Base-by-base conservation (phyloP, 2,329 filamentous ascomycete species). In the Zasmidium citrigriseum region DNA sequence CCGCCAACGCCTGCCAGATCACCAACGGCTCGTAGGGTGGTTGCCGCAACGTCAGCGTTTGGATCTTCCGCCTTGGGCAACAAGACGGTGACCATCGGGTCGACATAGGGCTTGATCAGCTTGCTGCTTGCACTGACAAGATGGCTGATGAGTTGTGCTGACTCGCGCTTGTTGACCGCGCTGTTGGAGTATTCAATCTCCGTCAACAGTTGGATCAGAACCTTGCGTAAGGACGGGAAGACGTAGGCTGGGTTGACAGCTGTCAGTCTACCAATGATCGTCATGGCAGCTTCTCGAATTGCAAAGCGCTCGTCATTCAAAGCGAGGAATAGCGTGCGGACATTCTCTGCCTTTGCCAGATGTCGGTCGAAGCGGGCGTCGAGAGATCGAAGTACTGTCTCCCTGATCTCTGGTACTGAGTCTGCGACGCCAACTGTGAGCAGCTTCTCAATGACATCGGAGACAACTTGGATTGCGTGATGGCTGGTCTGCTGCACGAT, bases 401-500 rank as follows among this genome's bases (percentile, higher is more conserved):
- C 84, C 59, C 95, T 87, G 63, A 99, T 99, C 65, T 89, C 89
- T 14, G 92, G 84, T 66, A 97, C 91, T 12, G 79, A 87, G 71
- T 99, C 95, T 14, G 93, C 95, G 24, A 99, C 91, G 51, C 92
- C 93, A 41, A 98, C 93, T 0, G 93, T 97, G 61, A 99, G 81
- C 0, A 99, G 85, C 71, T 95, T 97, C 76, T 98, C 93, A 58
- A 99, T 96, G 27, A 99, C 95, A 73, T 99, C 95, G 55, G 93
- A 91, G 47, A 99, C 96, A 24, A 99, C 95, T 72, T 97, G 92
- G 44, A 98, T 90, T 0, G 95, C 93, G 73, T 99, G 95, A 64
- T 93, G 91, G 73, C 95, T 98, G 5, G 93, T 97, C 77, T 99
- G 95, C 68, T 96, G 95, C 69, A 99, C 92, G 64, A 99, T 98